A percentile compares a stretch with the other conserved stretches of the same genome.
These are phyloP conservation scores for Rubia peregrina DNA, from an alignment of 305 asterid species.

Conservation along the genomic window DNA sequence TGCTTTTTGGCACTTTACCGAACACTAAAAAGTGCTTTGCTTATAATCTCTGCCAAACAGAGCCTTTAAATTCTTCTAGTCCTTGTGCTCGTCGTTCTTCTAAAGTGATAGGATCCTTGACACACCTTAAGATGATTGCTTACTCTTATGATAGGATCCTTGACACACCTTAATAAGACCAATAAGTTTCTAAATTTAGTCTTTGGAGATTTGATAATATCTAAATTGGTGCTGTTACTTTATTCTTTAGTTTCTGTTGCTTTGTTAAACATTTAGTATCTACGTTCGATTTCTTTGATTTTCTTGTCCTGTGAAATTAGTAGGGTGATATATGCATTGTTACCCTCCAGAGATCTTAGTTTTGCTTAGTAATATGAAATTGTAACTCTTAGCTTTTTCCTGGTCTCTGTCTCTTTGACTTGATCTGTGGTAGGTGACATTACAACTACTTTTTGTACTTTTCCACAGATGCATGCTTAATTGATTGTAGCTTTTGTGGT, in stretches of 20 bases:
- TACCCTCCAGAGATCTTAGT: background rate
- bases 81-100: background rate
- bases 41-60: no score
- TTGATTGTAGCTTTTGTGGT: slow-evolving; percentile 82
- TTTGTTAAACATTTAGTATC: background rate
- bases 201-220: background rate
- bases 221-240: background rate
- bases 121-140: background rate
- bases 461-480: slow-evolving; percentile 77
- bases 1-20: no score
- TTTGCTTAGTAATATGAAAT: background rate
- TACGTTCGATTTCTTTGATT: background rate
- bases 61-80: background rate
- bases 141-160: no score
- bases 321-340: background rate
- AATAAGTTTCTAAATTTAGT: background rate
- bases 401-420: background rate
- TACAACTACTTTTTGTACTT: slow-evolving; percentile 5
- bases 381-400: background rate
- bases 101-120: background rate
- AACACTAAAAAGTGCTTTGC: no score
- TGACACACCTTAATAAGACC: no score
- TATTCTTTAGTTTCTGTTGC: background rate
- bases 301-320: background rate
- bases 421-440: background rate